These are phyloP conservation scores for Brachypodium distachyon DNA, from an alignment of 202 grass and related monocot species.

Conservation along the genomic window DNA sequence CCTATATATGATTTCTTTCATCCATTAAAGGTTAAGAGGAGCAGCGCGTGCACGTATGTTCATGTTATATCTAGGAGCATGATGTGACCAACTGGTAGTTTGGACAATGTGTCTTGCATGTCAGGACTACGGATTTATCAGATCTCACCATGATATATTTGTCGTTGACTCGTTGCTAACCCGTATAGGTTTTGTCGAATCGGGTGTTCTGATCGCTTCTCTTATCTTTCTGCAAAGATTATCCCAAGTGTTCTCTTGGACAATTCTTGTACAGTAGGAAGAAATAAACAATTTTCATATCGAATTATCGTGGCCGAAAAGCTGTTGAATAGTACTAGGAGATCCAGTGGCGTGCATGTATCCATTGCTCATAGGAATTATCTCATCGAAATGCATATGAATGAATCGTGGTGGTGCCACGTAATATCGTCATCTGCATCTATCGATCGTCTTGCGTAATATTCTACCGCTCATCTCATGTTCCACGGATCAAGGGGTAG, in stretches of 20 bases:
- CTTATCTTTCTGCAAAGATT: too few species aligned
- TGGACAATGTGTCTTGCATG: too few species aligned
- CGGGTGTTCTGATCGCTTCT: too few species aligned
- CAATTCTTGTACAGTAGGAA: too few species aligned
- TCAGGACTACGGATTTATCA: too few species aligned
- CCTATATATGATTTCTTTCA: background rate
- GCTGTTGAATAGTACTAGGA: background rate
- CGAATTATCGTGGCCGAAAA: background rate
- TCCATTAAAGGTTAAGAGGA: background rate
- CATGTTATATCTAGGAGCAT: background rate
- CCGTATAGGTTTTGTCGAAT: too few species aligned
- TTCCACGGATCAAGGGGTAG: background rate
- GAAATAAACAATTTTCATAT: too few species aligned
- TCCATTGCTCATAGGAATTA: background rate
- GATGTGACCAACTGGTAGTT: background rate
- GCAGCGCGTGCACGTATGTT: background rate
- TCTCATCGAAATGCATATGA: too few species aligned
- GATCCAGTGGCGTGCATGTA: background rate
- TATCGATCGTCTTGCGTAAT: background rate
- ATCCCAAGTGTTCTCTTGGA: too few species aligned
- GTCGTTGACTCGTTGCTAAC: too few species aligned
- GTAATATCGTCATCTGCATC: background rate
- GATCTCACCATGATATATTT: too few species aligned
- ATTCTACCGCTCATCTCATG: background rate
- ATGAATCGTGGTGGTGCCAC: too few species aligned